Evolutionary conservation across 768 basidiomycete genomes (phyloP).

Genomic region (Auricularia heimuer): DNA sequence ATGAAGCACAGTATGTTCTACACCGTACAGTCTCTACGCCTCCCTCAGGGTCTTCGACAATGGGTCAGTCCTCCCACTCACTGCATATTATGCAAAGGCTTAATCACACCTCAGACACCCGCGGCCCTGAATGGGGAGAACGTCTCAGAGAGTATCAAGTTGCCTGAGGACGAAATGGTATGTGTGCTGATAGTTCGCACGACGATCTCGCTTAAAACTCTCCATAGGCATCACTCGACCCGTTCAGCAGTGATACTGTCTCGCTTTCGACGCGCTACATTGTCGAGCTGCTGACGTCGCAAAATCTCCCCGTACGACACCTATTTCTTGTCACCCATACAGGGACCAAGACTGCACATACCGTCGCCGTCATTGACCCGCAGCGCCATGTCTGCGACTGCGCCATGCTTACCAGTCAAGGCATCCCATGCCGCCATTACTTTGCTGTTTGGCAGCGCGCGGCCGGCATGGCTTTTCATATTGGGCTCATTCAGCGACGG

Average conservation of each 20-base stretch:
- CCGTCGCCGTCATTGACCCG: constrained; percentile 19
- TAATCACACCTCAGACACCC: neutral
- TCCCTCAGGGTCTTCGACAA: constrained; percentile 15
- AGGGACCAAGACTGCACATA: constrained; percentile 16
- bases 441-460: constrained; percentile 17
- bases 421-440: constrained; percentile 26
- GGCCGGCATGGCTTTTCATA: constrained; percentile 18
- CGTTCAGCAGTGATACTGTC: constrained; percentile 21
- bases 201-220: neutral
- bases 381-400: constrained; percentile 26
- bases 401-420: constrained; percentile 24
- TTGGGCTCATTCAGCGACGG: constrained; percentile 19
- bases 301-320: constrained; percentile 16
- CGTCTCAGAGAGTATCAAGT: neutral
- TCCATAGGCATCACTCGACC: constrained; percentile 7
- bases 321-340: constrained; percentile 18
- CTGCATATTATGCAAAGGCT: neutral
- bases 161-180: neutral
- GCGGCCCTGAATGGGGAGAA: neutral
- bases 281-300: constrained; percentile 14
- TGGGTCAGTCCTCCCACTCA: constrained; percentile 19
- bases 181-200: neutral
- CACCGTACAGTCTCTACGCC: constrained; percentile 14
- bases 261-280: constrained; percentile 22
- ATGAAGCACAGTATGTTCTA: constrained; percentile 26